Evolutionary conservation across 345 rosid species (phyloP).

Genomic region (Ricinus communis): DNA sequence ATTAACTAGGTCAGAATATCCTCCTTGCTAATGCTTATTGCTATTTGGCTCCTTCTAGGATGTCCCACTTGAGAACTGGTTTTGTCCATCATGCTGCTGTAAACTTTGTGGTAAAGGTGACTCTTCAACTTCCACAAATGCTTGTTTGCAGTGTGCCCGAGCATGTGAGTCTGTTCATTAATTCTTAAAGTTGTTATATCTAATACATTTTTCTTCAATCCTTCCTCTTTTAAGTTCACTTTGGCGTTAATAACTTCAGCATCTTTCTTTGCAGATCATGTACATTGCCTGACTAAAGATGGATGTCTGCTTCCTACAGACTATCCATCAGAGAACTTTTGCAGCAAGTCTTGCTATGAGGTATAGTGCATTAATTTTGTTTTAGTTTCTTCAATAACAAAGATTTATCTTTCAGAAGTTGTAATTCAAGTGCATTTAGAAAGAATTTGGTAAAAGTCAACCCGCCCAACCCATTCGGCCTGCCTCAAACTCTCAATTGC

Average conservation of each 20-base stretch:
- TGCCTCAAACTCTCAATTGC: not conserved
- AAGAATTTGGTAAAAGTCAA: not conserved
- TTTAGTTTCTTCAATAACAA: not conserved
- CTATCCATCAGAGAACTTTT: not conserved
- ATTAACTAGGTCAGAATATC: not conserved
- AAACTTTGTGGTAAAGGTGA: not conserved
- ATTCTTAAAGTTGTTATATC: not conserved
- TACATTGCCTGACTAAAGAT: not conserved
- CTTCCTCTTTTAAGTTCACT: not conserved
- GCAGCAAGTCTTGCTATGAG: slow-evolving; percentile 1
- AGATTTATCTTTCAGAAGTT: not conserved
- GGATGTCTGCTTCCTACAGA: not conserved
- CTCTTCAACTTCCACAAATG: not conserved
- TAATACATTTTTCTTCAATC: not conserved
- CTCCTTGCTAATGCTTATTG: not conserved
- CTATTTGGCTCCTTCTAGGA: not conserved
- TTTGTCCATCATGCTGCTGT: slow-evolving; percentile 1
- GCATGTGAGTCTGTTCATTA: not conserved
- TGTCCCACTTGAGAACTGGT: not conserved
- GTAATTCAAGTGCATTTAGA: not conserved
- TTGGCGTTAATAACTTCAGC: not conserved
- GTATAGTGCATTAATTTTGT: not conserved
- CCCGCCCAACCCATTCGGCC: not conserved
- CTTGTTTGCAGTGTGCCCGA: not conserved
- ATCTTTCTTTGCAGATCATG: not conserved